phyloP scores from a whole-genome alignment of 306 rosid species.

The Alnus rubra region DNA sequence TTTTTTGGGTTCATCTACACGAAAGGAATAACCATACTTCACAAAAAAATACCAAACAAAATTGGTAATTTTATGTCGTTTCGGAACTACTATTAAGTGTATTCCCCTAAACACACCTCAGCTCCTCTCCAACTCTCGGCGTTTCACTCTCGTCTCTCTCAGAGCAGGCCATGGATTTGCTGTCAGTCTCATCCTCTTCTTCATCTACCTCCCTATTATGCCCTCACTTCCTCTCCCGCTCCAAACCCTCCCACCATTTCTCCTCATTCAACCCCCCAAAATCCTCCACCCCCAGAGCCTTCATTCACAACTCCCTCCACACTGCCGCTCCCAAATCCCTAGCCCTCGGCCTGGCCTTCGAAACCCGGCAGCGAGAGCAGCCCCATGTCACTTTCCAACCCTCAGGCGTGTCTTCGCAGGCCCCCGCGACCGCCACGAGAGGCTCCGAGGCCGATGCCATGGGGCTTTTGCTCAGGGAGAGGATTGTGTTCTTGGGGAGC shows the following conservation, averaged over 20 bases:
- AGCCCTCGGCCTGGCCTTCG: conserved; percentile 22
- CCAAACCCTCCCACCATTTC: conserved; percentile 33
- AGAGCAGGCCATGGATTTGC: conserved; percentile 55
- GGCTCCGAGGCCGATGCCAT: conserved; percentile 76
- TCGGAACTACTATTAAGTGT: too few species aligned
- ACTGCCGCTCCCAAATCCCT: conserved; percentile 24
- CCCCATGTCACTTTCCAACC: conserved; percentile 28
- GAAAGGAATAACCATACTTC: too few species aligned
- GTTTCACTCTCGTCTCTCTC: not conserved
- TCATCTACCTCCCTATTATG: conserved; percentile 16
- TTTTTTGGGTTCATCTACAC: too few species aligned
- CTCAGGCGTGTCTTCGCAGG: conserved; percentile 45
- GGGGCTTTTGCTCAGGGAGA: conserved; percentile 87
- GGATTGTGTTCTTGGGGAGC: conserved; percentile 87
- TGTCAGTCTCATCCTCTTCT: conserved; percentile 51
- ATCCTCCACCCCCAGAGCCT: conserved; percentile 9
- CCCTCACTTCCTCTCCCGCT: conserved; percentile 26
- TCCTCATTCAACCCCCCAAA: conserved; percentile 34
- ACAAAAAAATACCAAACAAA: too few species aligned
- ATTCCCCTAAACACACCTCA: too few species aligned
- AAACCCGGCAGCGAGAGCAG: conserved; percentile 4
- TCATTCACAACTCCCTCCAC: conserved; percentile 22
- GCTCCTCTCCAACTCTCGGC: not conserved
- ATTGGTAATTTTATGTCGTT: too few species aligned
- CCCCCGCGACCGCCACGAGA: conserved; percentile 58